Base-by-base conservation (phyloP, 2,329 filamentous ascomycete genomes). In the Pseudopithomyces chartarum region DNA sequence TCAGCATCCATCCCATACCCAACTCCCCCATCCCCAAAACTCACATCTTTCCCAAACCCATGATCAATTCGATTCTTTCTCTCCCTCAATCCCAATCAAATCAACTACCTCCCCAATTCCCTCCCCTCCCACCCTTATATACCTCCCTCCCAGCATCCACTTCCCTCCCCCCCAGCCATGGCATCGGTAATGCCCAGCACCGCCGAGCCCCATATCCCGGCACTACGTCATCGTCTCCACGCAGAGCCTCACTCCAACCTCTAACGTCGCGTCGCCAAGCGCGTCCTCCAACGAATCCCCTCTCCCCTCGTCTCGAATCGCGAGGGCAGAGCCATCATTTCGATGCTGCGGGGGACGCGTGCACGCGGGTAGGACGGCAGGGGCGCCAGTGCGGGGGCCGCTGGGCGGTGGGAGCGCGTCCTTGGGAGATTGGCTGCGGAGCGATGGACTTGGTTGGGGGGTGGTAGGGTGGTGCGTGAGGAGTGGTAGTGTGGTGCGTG, bases 31-130 rank as follows among this genome's bases (percentile, higher is more conserved):
- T n/a, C 19, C 39, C 4, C 22, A 6, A 36, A 22, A 59, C 59
- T 42, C 49, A 67, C 65, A 60, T 40, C 54, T 58, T 65, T 17
- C 68, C 68, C 33, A 70, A 52, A 63, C 65, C 63, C 66, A 70
- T 70, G 56, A 42, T 65, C 33, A 13, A 13, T 6, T n/a, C n/a
- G 13, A 38, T 3, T 13, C 34, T 38, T n/a, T 34, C 11, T 47
- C 33, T 15, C 3, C 42, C 38, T 12, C 11, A n/a, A 19, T 38
- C 15, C 13, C n/a, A 20, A 22, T 15, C 42, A 34, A 34, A 34
- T 13, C 7, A 13, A 34, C 7, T 13, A 34, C n/a, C n/a, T 12
- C 12, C 34, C 34, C 5, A 38, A 29, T 8, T 8, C 34, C 34
- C 12, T 13, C n/a, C n/a, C 34, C 34, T 12, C 12, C 12, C 20